These are phyloP conservation scores for Blepharisma stoltei DNA, from an alignment of 73 alveolate species.

Conservation along the genomic window DNA sequence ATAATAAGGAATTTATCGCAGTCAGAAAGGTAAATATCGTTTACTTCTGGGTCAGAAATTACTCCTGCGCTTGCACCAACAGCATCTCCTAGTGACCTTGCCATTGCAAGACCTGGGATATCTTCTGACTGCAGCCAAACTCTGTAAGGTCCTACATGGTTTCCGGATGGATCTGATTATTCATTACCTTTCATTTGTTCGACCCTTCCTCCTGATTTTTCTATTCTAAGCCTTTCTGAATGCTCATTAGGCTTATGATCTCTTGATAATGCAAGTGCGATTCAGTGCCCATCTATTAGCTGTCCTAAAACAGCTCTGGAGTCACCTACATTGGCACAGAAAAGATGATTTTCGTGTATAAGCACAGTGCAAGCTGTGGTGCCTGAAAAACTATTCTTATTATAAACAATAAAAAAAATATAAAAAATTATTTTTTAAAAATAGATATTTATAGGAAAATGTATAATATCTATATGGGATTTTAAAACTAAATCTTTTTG, in stretches of 20 bases:
- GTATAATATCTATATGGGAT: too few species aligned
- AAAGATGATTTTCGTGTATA: conserved; percentile 61
- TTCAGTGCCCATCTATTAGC: conserved; percentile 39
- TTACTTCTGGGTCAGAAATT: conserved; percentile 52
- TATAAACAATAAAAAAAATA: too few species aligned
- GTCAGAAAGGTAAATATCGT: not conserved
- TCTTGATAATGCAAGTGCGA: conserved; percentile 46
- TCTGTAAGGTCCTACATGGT: conserved; percentile 59
- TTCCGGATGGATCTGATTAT: conserved; percentile 36
- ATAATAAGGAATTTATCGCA: conserved; percentile 26
- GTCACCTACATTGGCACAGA: conserved; percentile 80
- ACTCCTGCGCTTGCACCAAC: conserved; percentile 64
- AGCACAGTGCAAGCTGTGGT: conserved; percentile 60
- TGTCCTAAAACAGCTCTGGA: conserved; percentile 67
- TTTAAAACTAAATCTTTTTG: too few species aligned
- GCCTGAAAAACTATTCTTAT: conserved; percentile 42
- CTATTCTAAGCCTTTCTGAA: conserved; percentile 78
- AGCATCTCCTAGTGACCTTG: conserved; percentile 63
- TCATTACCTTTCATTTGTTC: conserved; percentile 64
- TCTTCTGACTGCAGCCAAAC: conserved; percentile 51
- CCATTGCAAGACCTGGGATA: conserved; percentile 71
- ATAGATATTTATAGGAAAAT: too few species aligned
- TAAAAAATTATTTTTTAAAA: too few species aligned
- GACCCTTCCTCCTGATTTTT: conserved; percentile 76
- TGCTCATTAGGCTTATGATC: conserved; percentile 91